phyloP scores from a whole-genome alignment of 108 stramenopile species.

The Fistulifera solaris region DNA sequence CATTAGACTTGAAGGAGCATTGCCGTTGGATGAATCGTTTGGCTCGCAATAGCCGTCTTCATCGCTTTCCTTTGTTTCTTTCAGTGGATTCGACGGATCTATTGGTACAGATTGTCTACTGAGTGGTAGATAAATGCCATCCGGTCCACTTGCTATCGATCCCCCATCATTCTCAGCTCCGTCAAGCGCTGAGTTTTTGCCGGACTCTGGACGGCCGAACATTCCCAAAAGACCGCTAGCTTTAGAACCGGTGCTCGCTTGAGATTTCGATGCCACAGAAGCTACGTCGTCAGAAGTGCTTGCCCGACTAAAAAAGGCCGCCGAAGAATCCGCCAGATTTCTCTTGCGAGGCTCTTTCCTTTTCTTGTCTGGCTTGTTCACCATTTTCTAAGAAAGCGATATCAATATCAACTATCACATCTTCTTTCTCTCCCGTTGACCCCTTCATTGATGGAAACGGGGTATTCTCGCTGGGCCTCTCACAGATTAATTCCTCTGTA shows the following conservation, averaged over 20 bases:
- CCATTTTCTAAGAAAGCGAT: too few relatives aligned
- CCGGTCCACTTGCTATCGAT: too few relatives aligned
- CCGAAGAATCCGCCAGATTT: neutral
- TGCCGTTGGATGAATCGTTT: too few relatives aligned
- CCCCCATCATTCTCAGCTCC: too few relatives aligned
- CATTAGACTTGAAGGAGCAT: too few relatives aligned
- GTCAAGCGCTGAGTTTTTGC: too few relatives aligned
- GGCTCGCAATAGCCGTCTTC: too few relatives aligned
- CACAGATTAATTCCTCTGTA: neutral
- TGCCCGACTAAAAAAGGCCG: neutral
- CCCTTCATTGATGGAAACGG: neutral
- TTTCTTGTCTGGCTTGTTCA: neutral
- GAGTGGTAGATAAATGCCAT: too few relatives aligned
- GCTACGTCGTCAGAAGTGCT: neutral
- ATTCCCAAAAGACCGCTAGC: neutral
- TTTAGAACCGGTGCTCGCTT: neutral
- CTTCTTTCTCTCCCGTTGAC: neutral
- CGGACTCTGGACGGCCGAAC: too few relatives aligned
- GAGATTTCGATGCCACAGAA: neutral
- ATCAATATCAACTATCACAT: neutral
- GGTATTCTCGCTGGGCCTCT: neutral
- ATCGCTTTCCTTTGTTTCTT: too few relatives aligned
- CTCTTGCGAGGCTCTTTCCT: neutral
- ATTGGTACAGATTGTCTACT: too few relatives aligned
- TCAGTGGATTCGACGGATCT: too few relatives aligned